Percentiles rank a stretch among this genome's conserved stretches.
These are phyloP conservation scores for Pythium rhizo-oryzae DNA, from an alignment of 352 stramenopile species.

Conservation along the genomic window DNA sequence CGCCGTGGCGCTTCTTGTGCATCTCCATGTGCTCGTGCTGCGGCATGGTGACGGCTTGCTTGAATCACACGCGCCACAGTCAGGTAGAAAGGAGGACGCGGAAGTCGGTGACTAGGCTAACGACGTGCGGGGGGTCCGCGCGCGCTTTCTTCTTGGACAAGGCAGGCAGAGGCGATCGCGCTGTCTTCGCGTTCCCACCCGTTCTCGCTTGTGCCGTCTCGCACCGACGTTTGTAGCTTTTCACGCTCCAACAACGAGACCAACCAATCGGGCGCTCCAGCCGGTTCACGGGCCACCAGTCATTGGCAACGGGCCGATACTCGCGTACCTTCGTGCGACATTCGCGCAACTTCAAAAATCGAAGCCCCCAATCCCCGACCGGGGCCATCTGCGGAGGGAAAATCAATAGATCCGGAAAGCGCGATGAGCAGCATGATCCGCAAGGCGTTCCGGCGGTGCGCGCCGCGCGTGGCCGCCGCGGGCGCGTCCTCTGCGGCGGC, in stretches of 20 bases:
- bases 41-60: conserved; percentile 81
- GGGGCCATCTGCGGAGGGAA: not conserved
- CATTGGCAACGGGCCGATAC: conserved; percentile 3
- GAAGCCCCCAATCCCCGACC: not conserved
- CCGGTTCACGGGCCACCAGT: conserved; percentile 22
- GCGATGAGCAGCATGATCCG: not conserved
- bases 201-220: conserved; percentile 10
- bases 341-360: conserved; percentile 10
- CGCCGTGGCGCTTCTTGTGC: conserved; percentile 98
- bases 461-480: not conserved
- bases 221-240: conserved; percentile 17
- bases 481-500: not conserved
- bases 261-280: conserved; percentile 27
- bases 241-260: conserved; percentile 17
- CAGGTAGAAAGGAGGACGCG: not conserved
- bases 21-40: conserved; percentile 99
- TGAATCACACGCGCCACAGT: not conserved
- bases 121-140: too few relatives aligned
- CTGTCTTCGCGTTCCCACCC: conserved; percentile 10
- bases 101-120: too few relatives aligned
- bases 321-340: conserved; percentile 19
- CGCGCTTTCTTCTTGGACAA: not conserved
- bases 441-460: conserved; percentile 14
- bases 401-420: not conserved
- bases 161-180: not conserved